Evolutionary conservation across 1,139 yeast genomes (phyloP), one percentile per base, ranked within the genome.

Genomic region (Lizanozyma gosingica): DNA sequence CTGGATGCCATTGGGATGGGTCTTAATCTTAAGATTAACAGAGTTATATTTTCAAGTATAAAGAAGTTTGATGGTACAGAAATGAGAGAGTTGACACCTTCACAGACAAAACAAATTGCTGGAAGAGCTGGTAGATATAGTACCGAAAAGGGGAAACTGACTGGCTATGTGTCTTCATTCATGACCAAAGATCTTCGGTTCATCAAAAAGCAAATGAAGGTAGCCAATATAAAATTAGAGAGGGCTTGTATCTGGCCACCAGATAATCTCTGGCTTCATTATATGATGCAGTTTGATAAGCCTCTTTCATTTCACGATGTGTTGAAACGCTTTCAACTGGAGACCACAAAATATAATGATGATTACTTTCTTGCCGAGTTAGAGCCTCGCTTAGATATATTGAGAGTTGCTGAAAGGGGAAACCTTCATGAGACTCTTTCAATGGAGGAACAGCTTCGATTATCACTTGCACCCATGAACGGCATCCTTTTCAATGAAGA

Each of bases 1-100:
- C 85, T 97, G 1, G 98, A 92, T 64, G 99, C 99, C 0, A 79
- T 92, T 43, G 98, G 98, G 2, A 92, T 92, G 97, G 99, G 99
- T 0, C 69, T 92, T 40, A 92, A 92, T 54, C 67, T 92, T 52
- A 81, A 83, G 18, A 88, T 92, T 48, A 78, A 80, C 45, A 65
- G 98, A 43, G 76, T 92, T 14, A 74, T 92, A 1, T 90, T 92
- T 53, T 76, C 83, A 22, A 71, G 81, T 0, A 67, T 76, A 17
- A 59, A 58, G 39, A 94, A 92, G 59, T 92, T 74, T 51, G 78
- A 88, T 55, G 97, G 97, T 3, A 56, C 54, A 15, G 63, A 60
- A 16, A 60, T 69, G 47, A 62, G 62, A 3, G 59, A 60, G 2
- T 59, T 90, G 35, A 66, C 83, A 0, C 64, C 74, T 3, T 81